Evolutionary conservation across 805 yeast species (phyloP), one percentile per base, ranked within the genome.

Genomic region (Candida nemodendra): DNA sequence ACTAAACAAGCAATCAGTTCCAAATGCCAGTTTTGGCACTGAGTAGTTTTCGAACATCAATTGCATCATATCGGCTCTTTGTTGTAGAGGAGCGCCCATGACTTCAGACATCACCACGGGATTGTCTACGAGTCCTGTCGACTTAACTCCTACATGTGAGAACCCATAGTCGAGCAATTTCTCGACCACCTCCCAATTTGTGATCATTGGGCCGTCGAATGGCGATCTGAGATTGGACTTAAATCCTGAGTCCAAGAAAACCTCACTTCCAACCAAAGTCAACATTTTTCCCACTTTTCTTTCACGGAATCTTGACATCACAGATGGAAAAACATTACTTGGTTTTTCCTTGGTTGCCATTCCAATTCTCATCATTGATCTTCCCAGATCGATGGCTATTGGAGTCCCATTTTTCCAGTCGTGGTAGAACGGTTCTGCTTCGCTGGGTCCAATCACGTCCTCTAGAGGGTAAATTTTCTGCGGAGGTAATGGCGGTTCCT

Each of bases 171-270:
- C 98, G 34, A 93, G 57, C 36, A 91, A 75, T 41, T 72, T 75
- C 57, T 93, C 99, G 2, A 83, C 74, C 41, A 81, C 76, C 40
- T 93, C 98, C 98, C 98, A 95, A 59, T 90, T 95, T 18, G 95
- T 81, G 24, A 93, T 69, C 49, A 88, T 66, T 4, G 86, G 76
- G 0, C 95, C 96, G 59, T 93, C 99, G 56, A 76, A 91, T 0
- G 97, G 96, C 4, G 86, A 69, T 51, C 77, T 80, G 23, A 86
- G 74, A 37, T 81, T 81, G 13, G 85, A 71, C 45, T 81, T 75
- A 31, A 84, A 74, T 2, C 83, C 64, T 7, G 81, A 73, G 51
- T 90, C 98, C 21, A 84, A 56, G 53, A 71, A 78, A 14, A 80
- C 77, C 58, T 91, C 98, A 51, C 84, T 78, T 2, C 99, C 99